Percentiles rank a stretch among this genome's conserved stretches.
Conservation (phyloP, 148 eudicot genomes). For the Rhododendron vialii region DNA sequence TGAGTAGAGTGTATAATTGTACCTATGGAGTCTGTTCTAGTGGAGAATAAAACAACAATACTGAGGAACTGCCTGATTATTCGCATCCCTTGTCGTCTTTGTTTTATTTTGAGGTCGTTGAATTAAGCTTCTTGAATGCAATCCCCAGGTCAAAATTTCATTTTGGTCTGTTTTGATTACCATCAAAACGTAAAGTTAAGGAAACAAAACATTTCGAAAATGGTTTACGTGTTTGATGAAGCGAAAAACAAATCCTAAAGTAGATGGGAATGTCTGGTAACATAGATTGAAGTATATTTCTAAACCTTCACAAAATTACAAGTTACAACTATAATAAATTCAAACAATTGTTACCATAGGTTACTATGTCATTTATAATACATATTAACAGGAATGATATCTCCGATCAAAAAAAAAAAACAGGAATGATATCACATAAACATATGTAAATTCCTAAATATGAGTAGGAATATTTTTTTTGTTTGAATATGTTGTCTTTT, state of each 20-base stretch:
- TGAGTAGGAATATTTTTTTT: not conserved
- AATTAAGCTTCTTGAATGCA: not conserved
- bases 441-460: not conserved
- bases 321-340: not conserved
- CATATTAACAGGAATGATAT: not conserved
- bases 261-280: not conserved
- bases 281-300: not conserved
- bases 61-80: not conserved
- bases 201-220: not conserved
- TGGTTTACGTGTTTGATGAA: not conserved
- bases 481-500: not conserved
- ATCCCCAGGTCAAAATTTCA: not conserved
- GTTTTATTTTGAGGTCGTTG: not conserved
- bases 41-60: not conserved
- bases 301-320: not conserved
- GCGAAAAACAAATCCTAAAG: not conserved
- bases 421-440: not conserved
- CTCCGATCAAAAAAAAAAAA: too few relatives aligned
- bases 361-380: not conserved
- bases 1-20: not conserved
- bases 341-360: not conserved
- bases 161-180: not conserved
- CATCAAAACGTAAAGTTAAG: not conserved
- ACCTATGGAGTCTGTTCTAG: not conserved
- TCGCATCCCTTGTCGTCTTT: not conserved